Conservation (phyloP, 345 rosid genomes). For the Corchorus capsularis region DNA sequence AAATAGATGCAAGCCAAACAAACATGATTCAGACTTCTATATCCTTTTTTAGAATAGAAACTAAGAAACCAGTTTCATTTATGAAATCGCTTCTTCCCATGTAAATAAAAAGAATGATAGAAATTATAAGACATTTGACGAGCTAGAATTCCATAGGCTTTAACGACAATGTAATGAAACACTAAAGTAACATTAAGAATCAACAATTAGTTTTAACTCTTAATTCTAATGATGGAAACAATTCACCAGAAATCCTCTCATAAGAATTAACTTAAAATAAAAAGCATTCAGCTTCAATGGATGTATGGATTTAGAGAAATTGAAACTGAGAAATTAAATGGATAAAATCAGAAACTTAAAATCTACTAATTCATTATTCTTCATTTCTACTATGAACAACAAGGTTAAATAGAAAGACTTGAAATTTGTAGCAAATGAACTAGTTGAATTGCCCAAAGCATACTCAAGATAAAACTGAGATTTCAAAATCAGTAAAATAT, state of each 20-base stretch:
- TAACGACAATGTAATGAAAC: neutral
- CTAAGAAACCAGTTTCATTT: neutral
- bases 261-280: neutral
- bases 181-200: constrained; percentile 2
- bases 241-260: neutral
- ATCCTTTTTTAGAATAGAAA: neutral
- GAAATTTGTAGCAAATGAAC: neutral
- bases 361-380: neutral
- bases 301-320: neutral
- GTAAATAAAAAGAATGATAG: neutral
- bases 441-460: neutral
- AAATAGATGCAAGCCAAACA: constrained; percentile 3
- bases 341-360: neutral
- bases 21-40: constrained; percentile 10
- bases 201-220: constrained; percentile 2
- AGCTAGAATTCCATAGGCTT: neutral
- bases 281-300: neutral
- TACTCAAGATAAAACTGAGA: neutral
- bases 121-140: neutral
- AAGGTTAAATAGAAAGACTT: neutral
- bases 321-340: neutral
- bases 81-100: neutral
- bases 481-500: constrained; percentile 16
- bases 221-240: neutral
- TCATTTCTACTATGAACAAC: neutral